These are phyloP conservation scores for Epichloe glyceriae DNA, from an alignment of 2,329 filamentous ascomycete genomes.

Conservation along the genomic window DNA sequence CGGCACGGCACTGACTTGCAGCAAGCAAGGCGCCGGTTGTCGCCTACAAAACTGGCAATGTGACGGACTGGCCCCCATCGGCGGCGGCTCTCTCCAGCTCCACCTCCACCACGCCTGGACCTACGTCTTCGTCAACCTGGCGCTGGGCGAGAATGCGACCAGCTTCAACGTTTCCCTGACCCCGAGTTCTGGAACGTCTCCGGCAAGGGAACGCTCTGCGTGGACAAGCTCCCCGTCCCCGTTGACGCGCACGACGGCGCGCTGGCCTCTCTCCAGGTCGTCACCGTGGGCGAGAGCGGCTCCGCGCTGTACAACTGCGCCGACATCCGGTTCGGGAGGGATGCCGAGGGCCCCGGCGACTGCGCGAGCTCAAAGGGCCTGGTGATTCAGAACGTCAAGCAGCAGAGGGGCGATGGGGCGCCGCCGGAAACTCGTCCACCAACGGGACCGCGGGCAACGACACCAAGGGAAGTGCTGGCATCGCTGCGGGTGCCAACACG, in stretches of 20 bases:
- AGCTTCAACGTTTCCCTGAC: constrained; percentile 60
- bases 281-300: constrained; percentile 45
- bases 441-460: background rate
- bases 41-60: constrained; percentile 28
- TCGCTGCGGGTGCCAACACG: constrained; percentile 12
- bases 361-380: constrained; percentile 28
- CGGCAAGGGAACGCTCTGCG: constrained; percentile 52
- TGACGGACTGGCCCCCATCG: constrained; percentile 41
- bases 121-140: constrained; percentile 41
- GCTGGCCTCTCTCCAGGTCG: constrained; percentile 55
- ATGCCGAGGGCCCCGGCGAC: constrained; percentile 30
- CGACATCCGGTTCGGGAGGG: constrained; percentile 53
- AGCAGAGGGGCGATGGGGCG: constrained; percentile 13
- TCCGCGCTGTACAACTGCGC: constrained; percentile 63
- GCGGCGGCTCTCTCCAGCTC: constrained; percentile 33
- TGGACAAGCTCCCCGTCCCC: constrained; percentile 45
- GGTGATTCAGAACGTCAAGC: constrained; percentile 20
- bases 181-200: constrained; percentile 44
- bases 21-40: constrained; percentile 37
- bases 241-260: constrained; percentile 44
- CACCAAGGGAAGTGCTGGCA: constrained; percentile 12
- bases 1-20: background rate
- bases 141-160: constrained; percentile 34
- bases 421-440: background rate
- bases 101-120: constrained; percentile 38